These are phyloP conservation scores for Ulota crispa DNA, from an alignment of 225 moss, liverwort and hornwort species.

Conservation along the genomic window DNA sequence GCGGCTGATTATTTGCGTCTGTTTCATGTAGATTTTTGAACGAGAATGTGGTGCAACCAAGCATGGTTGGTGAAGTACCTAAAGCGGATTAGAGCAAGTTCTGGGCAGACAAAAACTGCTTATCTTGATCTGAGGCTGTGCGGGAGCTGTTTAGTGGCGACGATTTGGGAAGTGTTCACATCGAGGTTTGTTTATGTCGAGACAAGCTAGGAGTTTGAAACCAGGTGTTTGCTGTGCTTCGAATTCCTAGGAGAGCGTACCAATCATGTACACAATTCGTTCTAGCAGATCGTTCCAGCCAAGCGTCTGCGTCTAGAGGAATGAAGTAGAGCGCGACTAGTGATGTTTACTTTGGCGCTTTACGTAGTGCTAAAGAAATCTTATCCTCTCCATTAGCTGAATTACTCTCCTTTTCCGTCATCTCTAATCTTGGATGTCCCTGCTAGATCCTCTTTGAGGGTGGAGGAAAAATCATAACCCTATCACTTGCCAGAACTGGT, in stretches of 20 bases:
- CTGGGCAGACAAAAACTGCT: conserved; percentile 7
- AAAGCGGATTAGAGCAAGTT: conserved; percentile 71
- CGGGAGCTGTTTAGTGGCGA: conserved; percentile 8
- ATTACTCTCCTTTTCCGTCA: conserved; percentile 8
- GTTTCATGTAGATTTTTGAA: conserved; percentile 73
- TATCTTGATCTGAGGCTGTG: conserved; percentile 15
- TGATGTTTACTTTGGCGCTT: background rate
- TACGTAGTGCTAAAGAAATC: conserved; percentile 12
- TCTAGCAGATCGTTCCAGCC: conserved; percentile 9
- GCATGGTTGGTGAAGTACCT: conserved; percentile 64
- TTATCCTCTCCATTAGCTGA: conserved; percentile 20
- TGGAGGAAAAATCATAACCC: background rate
- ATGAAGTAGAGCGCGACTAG: conserved; percentile 20
- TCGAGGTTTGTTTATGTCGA: conserved; percentile 25
- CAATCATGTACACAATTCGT: conserved; percentile 13
- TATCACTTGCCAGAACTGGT: conserved; percentile 12
- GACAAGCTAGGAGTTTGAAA: conserved; percentile 19
- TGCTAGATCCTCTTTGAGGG: conserved; percentile 14
- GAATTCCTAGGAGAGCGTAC: conserved; percentile 8
- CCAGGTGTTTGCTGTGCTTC: conserved; percentile 1
- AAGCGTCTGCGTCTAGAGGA: conserved; percentile 8
- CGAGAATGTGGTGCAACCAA: conserved; percentile 76
- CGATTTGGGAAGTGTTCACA: conserved; percentile 16
- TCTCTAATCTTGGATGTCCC: conserved; percentile 26
- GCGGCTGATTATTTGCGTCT: conserved; percentile 16